Evolutionary conservation across 257 asterid species (phyloP), one percentile per base, ranked within the genome.

Genomic region (Fraxinus pennsylvanica): DNA sequence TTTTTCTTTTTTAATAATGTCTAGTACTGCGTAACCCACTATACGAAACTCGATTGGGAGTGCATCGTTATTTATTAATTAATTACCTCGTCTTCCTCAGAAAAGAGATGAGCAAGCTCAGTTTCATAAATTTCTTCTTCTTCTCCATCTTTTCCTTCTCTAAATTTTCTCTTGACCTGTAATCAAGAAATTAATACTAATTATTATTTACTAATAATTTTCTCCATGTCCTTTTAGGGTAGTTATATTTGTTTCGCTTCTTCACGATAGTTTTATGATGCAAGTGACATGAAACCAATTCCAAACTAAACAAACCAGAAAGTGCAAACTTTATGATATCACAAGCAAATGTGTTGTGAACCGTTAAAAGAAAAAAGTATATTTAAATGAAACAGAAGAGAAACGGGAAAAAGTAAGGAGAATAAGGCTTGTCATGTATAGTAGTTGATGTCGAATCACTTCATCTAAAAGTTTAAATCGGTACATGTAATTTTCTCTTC

Each of bases 11-110:
- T 45, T 12, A 45, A 41, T 41, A 9, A 2, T 2, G 14, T 41
- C 50, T 0, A 41, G 0, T 41, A 0, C 15, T 2, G 3, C 10
- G 3, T 45, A 45, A 45, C 4, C 0, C 5, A 13, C 17, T 52
- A 52, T 17, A 52, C 2, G 9, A 17, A 52, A 5, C 25, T 15
- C 3, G 15, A 52, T 4, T 52, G 1, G 17, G 36, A 57, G 19
- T 30, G 0, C 1, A 14, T 13, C 67, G 17, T 17, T 32, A 5
- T 5, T 25, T 10, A 7, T 22, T 43, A 39, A 12, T 81, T 43
- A 89, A 68, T 38, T 83, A 94, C 98, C 96, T 92, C 98, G 72
- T 94, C 94, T 82, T 94, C 97, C 84, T 90, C 90, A 0, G 96
- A 91, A 52, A 94, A 94, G 1, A 94, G 86, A 35, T 91, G 96